phyloP scores from a whole-genome alignment of 768 basidiomycete genomes.

The Suillus variegatus region DNA sequence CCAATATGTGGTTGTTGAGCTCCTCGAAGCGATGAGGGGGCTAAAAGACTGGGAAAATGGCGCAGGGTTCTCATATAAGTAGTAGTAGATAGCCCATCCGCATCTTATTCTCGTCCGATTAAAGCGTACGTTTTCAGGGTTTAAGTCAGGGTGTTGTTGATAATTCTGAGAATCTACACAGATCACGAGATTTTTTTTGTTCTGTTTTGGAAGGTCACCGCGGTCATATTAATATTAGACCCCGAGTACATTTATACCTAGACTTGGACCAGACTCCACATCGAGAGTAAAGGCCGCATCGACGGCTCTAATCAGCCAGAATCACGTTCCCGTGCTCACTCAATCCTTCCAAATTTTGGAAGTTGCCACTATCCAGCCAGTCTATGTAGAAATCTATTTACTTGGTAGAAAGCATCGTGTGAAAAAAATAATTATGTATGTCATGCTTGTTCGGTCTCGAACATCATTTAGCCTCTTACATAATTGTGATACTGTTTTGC shows the following conservation, averaged over 20 bases:
- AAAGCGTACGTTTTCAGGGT: conserved; percentile 26
- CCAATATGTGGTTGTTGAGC: conserved; percentile 9
- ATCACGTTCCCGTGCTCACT: too few relatives aligned
- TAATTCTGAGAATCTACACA: neutral
- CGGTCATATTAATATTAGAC: neutral
- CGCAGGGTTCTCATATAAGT: neutral
- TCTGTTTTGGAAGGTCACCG: conserved; percentile 9
- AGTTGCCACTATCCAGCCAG: too few relatives aligned
- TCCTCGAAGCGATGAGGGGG: conserved; percentile 12
- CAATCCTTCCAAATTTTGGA: too few relatives aligned
- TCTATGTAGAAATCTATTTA: too few relatives aligned
- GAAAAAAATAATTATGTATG: too few relatives aligned
- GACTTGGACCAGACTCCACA: neutral
- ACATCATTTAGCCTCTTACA: too few relatives aligned
- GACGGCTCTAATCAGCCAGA: too few relatives aligned
- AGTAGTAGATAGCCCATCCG: neutral
- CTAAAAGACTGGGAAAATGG: conserved; percentile 12
- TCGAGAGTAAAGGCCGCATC: neutral
- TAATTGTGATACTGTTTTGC: too few relatives aligned
- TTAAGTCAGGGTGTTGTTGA: conserved; percentile 11
- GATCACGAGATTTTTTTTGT: conserved; percentile 17
- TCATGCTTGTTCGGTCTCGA: too few relatives aligned
- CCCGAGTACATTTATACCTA: neutral
- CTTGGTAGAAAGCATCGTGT: too few relatives aligned
- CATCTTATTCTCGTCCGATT: conserved; percentile 19